Percentiles rank a stretch among this genome's conserved stretches.
phyloP scores from a whole-genome alignment of 2,329 filamentous ascomycete genomes.

The Paradendryphiella salina region DNA sequence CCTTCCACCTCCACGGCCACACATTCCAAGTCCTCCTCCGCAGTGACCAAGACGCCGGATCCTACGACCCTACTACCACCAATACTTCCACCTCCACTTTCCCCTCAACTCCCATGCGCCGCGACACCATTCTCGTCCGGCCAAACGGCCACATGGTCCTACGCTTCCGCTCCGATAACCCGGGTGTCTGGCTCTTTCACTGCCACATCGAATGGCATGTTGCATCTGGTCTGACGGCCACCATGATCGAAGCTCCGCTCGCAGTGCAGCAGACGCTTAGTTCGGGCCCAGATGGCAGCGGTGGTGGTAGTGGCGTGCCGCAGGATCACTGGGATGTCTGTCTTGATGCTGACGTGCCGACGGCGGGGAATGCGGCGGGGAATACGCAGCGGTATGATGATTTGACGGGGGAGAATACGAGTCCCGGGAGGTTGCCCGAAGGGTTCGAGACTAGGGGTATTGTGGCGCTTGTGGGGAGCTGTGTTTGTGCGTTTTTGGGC shows the following conservation, averaged over 20 bases:
- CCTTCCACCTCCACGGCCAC: slow-evolving; percentile 69
- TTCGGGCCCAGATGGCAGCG: slow-evolving; percentile 43
- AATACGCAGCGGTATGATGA: slow-evolving; percentile 68
- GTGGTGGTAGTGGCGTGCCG: slow-evolving; percentile 58
- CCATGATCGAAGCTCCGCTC: slow-evolving; percentile 56
- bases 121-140: slow-evolving; percentile 59
- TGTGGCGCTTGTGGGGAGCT: slow-evolving; percentile 74
- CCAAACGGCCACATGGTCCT: slow-evolving; percentile 60
- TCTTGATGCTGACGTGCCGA: slow-evolving; percentile 55
- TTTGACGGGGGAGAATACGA: slow-evolving; percentile 54
- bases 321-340: slow-evolving; percentile 65
- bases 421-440: slow-evolving; percentile 61
- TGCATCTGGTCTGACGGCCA: slow-evolving; percentile 55
- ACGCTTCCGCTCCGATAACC: slow-evolving; percentile 59
- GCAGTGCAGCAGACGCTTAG: slow-evolving; percentile 59
- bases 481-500: slow-evolving; percentile 68
- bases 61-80: slow-evolving; percentile 53
- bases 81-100: slow-evolving; percentile 13
- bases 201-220: slow-evolving; percentile 48
- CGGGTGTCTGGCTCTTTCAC: slow-evolving; percentile 42
- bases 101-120: slow-evolving; percentile 49
- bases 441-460: slow-evolving; percentile 74
- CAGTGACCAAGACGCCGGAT: slow-evolving; percentile 39
- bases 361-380: slow-evolving; percentile 72
- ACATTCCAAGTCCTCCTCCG: slow-evolving; percentile 44